Conservation (phyloP, 2,329 filamentous ascomycete species). For the Taxawa tesnikishii region DNA sequence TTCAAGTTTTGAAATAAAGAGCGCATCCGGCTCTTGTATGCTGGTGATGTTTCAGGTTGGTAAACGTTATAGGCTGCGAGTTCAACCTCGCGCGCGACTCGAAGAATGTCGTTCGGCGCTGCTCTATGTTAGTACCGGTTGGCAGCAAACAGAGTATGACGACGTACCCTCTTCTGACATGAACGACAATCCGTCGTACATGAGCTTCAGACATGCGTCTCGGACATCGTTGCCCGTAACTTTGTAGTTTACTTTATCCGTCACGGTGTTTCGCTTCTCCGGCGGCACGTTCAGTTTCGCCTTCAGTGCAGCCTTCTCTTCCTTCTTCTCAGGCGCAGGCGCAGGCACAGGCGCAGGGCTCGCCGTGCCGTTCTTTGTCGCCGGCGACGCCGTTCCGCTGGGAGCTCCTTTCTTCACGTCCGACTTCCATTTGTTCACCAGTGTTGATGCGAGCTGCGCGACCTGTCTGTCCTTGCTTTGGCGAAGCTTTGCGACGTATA, state of each 20-base stretch:
- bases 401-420: constrained; percentile 48
- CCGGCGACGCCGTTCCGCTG: constrained; percentile 29
- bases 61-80: constrained; percentile 58
- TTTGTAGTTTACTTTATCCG: constrained; percentile 67
- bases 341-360: constrained; percentile 27
- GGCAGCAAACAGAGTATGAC: no score
- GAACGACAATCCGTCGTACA: constrained; percentile 84
- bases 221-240: constrained; percentile 63
- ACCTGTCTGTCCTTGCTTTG: constrained; percentile 64
- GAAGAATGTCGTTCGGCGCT: constrained; percentile 54
- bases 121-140: constrained; percentile 1
- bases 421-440: constrained; percentile 80
- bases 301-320: constrained; percentile 25
- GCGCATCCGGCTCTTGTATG: constrained; percentile 81
- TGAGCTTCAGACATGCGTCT: constrained; percentile 75
- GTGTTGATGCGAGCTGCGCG: constrained; percentile 61
- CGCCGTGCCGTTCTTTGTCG: constrained; percentile 31
- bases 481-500: constrained; percentile 78
- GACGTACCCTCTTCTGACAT: constrained; percentile 44
- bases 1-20: constrained; percentile 93
- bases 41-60: constrained; percentile 55
- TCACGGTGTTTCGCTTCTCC: constrained; percentile 69
- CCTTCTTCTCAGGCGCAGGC: constrained; percentile 35
- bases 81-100: constrained; percentile 60
- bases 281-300: constrained; percentile 42